phyloP scores from a whole-genome alignment of 306 rosid species.

The Vigna trinervia region DNA sequence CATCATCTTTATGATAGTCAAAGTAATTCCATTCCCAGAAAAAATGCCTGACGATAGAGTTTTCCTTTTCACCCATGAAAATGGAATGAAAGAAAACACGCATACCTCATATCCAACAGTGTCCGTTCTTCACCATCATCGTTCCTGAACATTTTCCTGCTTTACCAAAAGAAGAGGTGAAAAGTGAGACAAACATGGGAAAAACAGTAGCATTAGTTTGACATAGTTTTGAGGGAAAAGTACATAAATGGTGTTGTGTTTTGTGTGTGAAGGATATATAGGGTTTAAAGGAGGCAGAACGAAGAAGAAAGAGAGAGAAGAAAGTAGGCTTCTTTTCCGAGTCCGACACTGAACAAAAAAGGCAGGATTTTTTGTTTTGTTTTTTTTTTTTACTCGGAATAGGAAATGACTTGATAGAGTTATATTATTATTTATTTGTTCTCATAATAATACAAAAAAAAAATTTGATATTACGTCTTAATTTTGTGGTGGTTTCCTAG shows the following conservation, averaged over 20 bases:
- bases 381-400: neutral
- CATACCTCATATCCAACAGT: constrained; percentile 15
- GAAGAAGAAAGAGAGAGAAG: neutral
- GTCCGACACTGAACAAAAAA: neutral
- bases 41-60: neutral
- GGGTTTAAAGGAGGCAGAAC: constrained; percentile 34
- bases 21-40: constrained; percentile 5
- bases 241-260: neutral
- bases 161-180: neutral
- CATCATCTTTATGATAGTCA: neutral
- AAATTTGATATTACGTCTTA: neutral
- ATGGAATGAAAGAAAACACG: neutral
- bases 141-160: neutral
- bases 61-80: neutral
- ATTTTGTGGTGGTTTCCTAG: too few relatives aligned
- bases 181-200: neutral
- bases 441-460: neutral
- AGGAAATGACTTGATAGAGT: neutral
- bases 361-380: neutral
- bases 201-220: neutral
- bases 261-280: neutral
- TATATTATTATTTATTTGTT: neutral
- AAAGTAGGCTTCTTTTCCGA: neutral
- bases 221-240: neutral
- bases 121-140: neutral